Base-by-base conservation (phyloP, 1,284 basidiomycete species). In the Leccinum huronense region DNA sequence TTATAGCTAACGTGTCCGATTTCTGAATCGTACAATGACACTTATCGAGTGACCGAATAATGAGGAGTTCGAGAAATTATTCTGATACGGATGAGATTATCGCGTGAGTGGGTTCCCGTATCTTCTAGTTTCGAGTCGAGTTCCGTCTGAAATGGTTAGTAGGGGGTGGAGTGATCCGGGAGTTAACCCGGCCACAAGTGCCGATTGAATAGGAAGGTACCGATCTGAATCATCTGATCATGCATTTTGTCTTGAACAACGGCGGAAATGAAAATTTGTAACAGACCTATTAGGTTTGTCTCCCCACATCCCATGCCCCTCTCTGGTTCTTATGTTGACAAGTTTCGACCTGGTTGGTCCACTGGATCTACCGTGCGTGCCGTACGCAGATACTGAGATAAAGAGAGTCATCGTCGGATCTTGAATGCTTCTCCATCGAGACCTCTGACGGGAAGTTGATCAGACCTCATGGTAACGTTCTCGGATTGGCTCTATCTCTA, bases 391-490 rank as follows among this genome's bases (percentile, higher is more conserved):
- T 51, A 27, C 13, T 51, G 23, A 27, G 23, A 23, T 51, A 51
- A 23, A 27, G 23, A 51, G 23, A 51, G 23, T 27, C 23, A 55
- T 55, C 11, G 42, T 65, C 9, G 16, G 33, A 51, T 58, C n/a
- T 57, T 30, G 5, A 42, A 51, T 51, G 11, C 48, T 8, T 51
- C 23, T 51, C 48, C 23, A 51, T 51, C 48, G 23, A 51, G 48
- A 51, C 48, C 27, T 51, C 48, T 23, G 48, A 51, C 48, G 48
- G 48, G 23, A 40, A 40, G 45, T 51, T 65, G 65, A 65, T 55
- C 51, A 66, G 2, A 38, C 19, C 23, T 64, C 3, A 57, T 54
- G 7, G 36, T 19, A 11, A 56, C 14, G 13, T 51, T 65, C 57
- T 55, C 56, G 48, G 23, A 31, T 9, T 10, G 27, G 45, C n/a